Base-by-base conservation (phyloP, 768 basidiomycete genomes). In the Tylopilus sp. region DNA sequence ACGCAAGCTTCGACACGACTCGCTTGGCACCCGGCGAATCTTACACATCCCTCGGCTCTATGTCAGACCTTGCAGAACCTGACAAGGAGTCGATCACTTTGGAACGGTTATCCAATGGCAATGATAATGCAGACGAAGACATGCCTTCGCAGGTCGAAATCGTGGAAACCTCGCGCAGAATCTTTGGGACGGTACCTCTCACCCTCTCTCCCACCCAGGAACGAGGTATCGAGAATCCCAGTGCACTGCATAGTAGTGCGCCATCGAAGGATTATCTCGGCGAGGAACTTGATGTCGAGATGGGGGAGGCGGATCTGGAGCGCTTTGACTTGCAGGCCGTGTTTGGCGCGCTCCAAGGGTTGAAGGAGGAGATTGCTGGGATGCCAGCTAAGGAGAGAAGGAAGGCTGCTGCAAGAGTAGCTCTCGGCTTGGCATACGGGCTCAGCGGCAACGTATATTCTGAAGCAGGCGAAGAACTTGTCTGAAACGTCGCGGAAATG, bases 351-450 rank as follows among this genome's bases (percentile, higher is more conserved):
- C 72, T 91, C 30, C 82, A 87, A 60, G 79, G 78, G 45, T 80
- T 89, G 78, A 87, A 87, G 64, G 81, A 80, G 22, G 87, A 91
- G 72, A 89, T 91, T 57, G 76, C 83, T 22, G 77, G 73, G 12
- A 87, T 91, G 71, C 71, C 74, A 6, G 76, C 84, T 58, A 76
- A 74, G 22, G 86, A 86, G 69, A 74, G 82, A 57, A 73, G 85
- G 59, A 79, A 73, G 60, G 83, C 87, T 24, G 89, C 89, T 0
- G 89, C 89, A 9, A 73, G 75, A 42, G 86, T 87, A 21, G 87
- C 89, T 22, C 72, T 91, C 0, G 86, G 86, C 1, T 68, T 91
- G 46, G 87, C 85, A 7, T 86, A 88, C 67, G 88, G 87, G 3
- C 69, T 90, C 4, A 53, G 53, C 38, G 21, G 45, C 22, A 21